Evolutionary conservation across 495 filamentous ascomycete genomes (phyloP), one percentile per base, ranked within the genome.

Genomic region (Penicillium antarcticum): DNA sequence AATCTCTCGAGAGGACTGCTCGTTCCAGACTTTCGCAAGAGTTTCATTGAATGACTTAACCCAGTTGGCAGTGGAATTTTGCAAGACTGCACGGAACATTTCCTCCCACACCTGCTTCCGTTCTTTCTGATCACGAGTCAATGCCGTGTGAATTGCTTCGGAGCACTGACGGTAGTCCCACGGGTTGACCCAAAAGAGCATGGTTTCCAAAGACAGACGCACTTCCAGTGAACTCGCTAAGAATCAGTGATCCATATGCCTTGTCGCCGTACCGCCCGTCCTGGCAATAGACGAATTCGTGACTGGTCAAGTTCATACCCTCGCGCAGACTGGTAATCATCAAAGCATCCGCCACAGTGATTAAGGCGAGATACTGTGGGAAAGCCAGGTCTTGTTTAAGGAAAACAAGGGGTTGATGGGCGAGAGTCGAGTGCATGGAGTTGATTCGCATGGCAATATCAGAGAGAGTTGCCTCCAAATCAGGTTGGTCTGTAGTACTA

Each of bases 371-470:
- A 54, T 96, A 97, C 56, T 96, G 91, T 1, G 87, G 72, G 60
- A 94, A 95, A 31, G 85, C 84, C 52, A 97, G 88, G 57, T 97
- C 92, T 67, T 97, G 92, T 69, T 95, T 89, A 16, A 96, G 75
- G 68, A 96, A 96, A n/a, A 96, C 88, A 7, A 97, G 74, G 19
- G 92, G 92, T 55, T 94, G 87, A 56, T 96, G 91, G 1, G 89
- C 86, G 21, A 97, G 78, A 24, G 88, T 95, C 1, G 91, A 88
- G 74, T 91, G 88, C 2, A 81, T 79, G 7, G 89, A 91, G 63
- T 97, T 95, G 57, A 97, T 92, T 26, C 92, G 82, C 42, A 89
- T 95, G 41, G 94, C 89, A 62, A 97, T 96, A 53, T 95, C 90
- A 7, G 87, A 89, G 12, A 96, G 87, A 2, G 87, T 89, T 6